phyloP scores from a whole-genome alignment of 805 yeast genomes.

The Brettanomyces nanus region DNA sequence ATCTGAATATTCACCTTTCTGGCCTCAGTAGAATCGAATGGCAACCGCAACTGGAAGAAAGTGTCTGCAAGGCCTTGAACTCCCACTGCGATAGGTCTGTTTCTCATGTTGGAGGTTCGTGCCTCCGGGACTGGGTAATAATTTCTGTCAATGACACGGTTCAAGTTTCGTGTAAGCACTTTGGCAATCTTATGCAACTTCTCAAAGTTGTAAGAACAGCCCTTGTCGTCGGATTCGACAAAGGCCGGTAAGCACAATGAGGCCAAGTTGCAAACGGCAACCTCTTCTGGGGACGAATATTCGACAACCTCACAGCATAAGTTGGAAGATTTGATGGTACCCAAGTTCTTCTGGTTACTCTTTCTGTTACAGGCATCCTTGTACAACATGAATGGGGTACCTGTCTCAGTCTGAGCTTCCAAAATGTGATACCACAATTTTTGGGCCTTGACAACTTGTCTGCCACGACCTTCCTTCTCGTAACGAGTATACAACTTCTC shows the following conservation, averaged over 20 bases:
- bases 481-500: conserved; percentile 41
- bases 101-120: conserved; percentile 42
- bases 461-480: conserved; percentile 44
- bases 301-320: conserved; percentile 59
- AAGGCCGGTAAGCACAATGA: conserved; percentile 52
- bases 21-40: conserved; percentile 52
- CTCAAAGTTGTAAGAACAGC: conserved; percentile 45
- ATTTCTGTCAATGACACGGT: conserved; percentile 48
- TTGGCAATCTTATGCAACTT: conserved; percentile 47
- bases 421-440: conserved; percentile 53
- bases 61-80: conserved; percentile 58
- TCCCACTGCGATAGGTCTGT: conserved; percentile 57
- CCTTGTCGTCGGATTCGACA: conserved; percentile 33
- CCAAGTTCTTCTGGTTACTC: conserved; percentile 54
- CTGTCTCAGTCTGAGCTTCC: conserved; percentile 59
- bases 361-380: conserved; percentile 54
- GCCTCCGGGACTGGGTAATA: conserved; percentile 52
- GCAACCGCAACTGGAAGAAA: conserved; percentile 46
- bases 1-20: conserved; percentile 49
- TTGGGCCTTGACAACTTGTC: conserved; percentile 45
- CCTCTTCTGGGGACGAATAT: conserved; percentile 49
- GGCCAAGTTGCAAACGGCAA: conserved; percentile 56
- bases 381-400: conserved; percentile 58
- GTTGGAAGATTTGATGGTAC: conserved; percentile 51
- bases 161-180: conserved; percentile 47